Base-by-base conservation (phyloP, 129 eudicot genomes). In the Tanacetum coccineum region DNA sequence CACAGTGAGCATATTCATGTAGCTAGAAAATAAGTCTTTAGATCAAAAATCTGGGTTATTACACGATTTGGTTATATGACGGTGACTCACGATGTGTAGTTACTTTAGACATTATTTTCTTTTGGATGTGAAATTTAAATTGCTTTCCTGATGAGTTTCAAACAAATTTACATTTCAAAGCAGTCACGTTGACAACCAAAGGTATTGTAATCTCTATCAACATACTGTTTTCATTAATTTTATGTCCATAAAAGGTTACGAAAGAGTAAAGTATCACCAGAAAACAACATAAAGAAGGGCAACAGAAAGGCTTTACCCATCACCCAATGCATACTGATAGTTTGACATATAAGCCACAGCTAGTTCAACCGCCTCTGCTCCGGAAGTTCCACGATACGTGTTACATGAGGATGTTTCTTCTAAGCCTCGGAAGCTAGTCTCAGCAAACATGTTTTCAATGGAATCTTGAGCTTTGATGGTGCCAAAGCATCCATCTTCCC, bases 401-500 rank as follows among this genome's bases (percentile, higher is more conserved):
- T 55, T 60, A 42, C 67, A 68, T 46, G 75, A 52, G 40, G 73
- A 68, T 70, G 70, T 66, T 69, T 68, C 83, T 36, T 80, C 73
- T 55, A 80, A 66, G 62, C 68, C 53, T 46, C 79, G 19, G 19
- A 28, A 59, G 55, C 45, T 70, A 17, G 55, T 26, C 39, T 60
- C 70, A 68, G 74, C 80, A 28, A 60, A 47, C 18, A 62, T 54
- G 61, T 81, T 66, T 54, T 53, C 72, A 52, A 46, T 48, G 59
- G 88, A 68, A 63, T 72, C 76, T 65, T 68, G 68, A 25, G 13
- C 71, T 73, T 78, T 76, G 47, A 58, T 54, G 67, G 48, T 75
- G 70, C 80, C 81, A 82, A 61, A 81, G 63, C 80, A 88, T 57
- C 87, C 92, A 84, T 93, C 98, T 74, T 93, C 98, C 87, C 86